Percentiles rank a stretch among this genome's conserved stretches.
These are phyloP conservation scores for Coemansia sp. DNA, from an alignment of 192 early-diverging fungal species.

Conservation along the genomic window DNA sequence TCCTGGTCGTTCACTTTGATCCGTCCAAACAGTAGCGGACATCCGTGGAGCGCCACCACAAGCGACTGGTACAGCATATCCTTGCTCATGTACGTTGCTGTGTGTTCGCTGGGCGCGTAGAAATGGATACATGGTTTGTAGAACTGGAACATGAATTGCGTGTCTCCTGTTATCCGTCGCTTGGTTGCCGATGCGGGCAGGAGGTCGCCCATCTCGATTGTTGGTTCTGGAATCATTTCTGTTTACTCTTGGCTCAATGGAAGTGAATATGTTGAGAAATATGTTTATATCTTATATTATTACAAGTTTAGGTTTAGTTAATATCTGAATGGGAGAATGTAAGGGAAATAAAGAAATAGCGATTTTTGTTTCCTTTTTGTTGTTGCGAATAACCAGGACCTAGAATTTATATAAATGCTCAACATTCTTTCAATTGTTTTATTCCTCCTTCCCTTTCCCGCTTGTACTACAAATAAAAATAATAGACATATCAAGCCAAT, in stretches of 20 bases:
- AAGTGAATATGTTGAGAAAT: no score
- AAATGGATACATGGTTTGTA: conserved; percentile 51
- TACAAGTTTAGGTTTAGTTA: no score
- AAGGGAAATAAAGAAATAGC: background rate
- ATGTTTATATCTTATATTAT: no score
- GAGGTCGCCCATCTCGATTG: conserved; percentile 19
- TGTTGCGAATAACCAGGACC: background rate
- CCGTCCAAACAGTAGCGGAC: conserved; percentile 30
- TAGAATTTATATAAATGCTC: no score
- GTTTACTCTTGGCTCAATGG: no score
- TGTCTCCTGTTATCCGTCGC: conserved; percentile 30
- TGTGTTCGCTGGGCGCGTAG: conserved; percentile 18
- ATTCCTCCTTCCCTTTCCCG: background rate
- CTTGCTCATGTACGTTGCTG: conserved; percentile 8
- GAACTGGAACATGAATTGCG: conserved; percentile 55
- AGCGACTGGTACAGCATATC: conserved; percentile 14
- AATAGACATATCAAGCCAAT: no score
- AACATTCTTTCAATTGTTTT: background rate
- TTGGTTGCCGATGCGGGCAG: conserved; percentile 13
- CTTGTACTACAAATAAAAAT: background rate
- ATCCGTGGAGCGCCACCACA: conserved; percentile 19
- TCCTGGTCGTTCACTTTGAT: conserved; percentile 21
- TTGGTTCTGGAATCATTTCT: background rate
- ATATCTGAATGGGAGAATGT: background rate
- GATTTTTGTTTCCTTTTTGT: background rate